Evolutionary conservation across 257 asterid genomes (phyloP), one percentile per base, ranked within the genome.

Genomic region (Solanum clarkiae): DNA sequence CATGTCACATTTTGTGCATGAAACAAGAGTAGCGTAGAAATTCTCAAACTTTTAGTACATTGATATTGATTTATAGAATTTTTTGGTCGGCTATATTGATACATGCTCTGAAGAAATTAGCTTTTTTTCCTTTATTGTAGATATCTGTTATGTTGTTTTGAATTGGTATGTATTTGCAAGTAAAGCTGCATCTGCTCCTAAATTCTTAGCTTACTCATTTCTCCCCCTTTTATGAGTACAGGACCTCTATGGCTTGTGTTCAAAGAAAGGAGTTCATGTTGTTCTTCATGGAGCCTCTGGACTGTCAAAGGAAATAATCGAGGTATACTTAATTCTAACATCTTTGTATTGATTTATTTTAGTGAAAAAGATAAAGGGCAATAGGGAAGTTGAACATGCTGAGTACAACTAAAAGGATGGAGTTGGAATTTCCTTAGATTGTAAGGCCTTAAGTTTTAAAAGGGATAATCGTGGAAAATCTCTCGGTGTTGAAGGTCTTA

Each of bases 281-380:
- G 98, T 96, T 69, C 99, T 96, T 85, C 99, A 96, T 55, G 99
- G 99, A 9, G 99, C 99, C 59, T 96, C 99, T 62, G 99, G 99
- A 75, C 90, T 96, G 93, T 89, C 90, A 8, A 90, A 92, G 93
- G 93, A 95, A 49, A 90, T 92, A 59, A 88, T 96, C 17, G 90
- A 92, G 99, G 99, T 96, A 91, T 40, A 55, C 44, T 11, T 32
- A 29, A 53, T 26, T 79, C 65, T 79, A 79, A 26, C 22, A 17
- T 26, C 60, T 79, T 79, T 79, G 49, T 79, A 29, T 16, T 53
- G 83, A 29, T 79, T 26, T 49, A 24, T 9, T 66, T 65, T 65
- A 32, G 74, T 80, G 13, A 62, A 53, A 65, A 29, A 44, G 84
- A 86, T 65, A 40, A 44, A 22, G 8, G 80, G 75, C 36, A 24